Percentiles rank a stretch among this genome's conserved stretches.
These are phyloP conservation scores for Cordyceps cicadae DNA, from an alignment of 2,329 filamentous ascomycete genomes.

Conservation along the genomic window DNA sequence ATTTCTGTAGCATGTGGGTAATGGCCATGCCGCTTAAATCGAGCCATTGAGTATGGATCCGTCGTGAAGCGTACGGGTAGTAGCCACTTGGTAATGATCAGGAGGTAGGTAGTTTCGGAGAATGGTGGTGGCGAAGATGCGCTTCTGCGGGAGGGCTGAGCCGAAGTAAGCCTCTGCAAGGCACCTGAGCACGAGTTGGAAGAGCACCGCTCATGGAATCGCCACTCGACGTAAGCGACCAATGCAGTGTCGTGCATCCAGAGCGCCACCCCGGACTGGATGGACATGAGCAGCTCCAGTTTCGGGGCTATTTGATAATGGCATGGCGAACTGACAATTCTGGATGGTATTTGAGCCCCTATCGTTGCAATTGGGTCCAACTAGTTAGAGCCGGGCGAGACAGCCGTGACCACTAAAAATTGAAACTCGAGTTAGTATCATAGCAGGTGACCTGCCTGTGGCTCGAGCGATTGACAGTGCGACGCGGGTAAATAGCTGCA, in stretches of 20 bases:
- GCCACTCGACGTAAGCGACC: neutral
- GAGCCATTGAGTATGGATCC: neutral
- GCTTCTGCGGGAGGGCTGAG: neutral
- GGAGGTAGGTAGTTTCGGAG: neutral
- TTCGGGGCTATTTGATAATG: neutral
- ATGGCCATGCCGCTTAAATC: constrained; percentile 4
- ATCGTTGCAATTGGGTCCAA: neutral
- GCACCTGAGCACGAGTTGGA: neutral
- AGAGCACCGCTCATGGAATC: neutral
- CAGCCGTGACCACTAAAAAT: neutral
- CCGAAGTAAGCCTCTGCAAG: neutral
- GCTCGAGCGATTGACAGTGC: neutral
- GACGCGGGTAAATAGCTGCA: neutral
- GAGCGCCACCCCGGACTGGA: neutral
- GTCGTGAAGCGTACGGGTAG: neutral
- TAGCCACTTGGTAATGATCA: neutral
- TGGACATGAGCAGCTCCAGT: neutral
- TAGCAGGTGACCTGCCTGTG: neutral
- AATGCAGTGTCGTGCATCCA: neutral
- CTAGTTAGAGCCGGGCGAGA: neutral
- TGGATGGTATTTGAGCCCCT: neutral
- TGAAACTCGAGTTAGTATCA: neutral
- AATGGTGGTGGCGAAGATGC: constrained; percentile 1
- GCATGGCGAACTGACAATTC: neutral
- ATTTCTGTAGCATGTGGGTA: neutral